Evolutionary conservation across 2,329 filamentous ascomycete genomes (phyloP), one percentile per base, ranked within the genome.

Genomic region (Botrytis fabae): DNA sequence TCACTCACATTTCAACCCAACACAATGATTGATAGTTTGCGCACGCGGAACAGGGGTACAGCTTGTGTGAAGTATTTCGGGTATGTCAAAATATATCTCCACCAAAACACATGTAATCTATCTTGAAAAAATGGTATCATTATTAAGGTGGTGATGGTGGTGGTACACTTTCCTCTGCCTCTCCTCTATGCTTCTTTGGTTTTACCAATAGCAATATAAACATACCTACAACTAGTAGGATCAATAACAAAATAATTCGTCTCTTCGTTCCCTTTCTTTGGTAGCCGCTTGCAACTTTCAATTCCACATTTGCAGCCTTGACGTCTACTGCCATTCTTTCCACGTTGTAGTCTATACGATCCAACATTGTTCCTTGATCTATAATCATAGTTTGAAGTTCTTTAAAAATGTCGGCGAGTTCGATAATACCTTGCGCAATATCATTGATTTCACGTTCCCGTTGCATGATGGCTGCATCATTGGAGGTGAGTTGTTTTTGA

Each of bases 341-440:
- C 70, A 99, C 94, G 79, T 99, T 99, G 84, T 98, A 99, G 83
- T 99, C 97, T 79, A 97, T 97, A 79, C 96, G 91, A 82, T 97
- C 95, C 35, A 97, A 87, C 88, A 97, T 93, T 22, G 93, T 96
- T 70, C 94, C 94, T 82, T 96, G 93, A 80, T 96, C 93, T 77
- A 97, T 95, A 78, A 97, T 94, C 95, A 99, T 98, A 65, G 87
- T 91, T 83, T 99, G 96, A 44, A 99, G 85, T 79, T 99, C 96
- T 75, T 97, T 93, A 85, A 99, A 99, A 69, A 99, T 93, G 81
- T 98, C 96, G 6, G 95, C 93, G 12, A 99, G 86, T 81, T 98
- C 95, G 79, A 99, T 98, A 82, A 99, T 98, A 73, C 96, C 95
- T 81, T 98, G 95, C 2, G 96, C 96, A 76, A 99, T 99, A 78